phyloP scores from a whole-genome alignment of 116 monocot genomes.

The Zostera marina region DNA sequence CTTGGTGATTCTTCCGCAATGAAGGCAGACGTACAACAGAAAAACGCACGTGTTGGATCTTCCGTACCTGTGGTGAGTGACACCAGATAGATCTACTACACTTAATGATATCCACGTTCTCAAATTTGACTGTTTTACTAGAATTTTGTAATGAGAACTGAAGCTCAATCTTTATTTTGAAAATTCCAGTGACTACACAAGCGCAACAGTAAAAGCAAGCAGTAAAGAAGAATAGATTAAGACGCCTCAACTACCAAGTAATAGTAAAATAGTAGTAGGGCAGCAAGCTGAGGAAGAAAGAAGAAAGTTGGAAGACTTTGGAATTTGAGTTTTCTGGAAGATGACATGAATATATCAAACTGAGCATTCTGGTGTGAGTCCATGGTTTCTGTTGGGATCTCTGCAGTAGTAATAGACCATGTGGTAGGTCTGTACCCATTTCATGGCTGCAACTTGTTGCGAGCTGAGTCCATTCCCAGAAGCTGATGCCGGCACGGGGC shows the following conservation, averaged over 20 bases:
- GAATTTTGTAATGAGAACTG: no score
- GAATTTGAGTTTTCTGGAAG: not conserved
- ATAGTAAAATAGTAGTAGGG: not conserved
- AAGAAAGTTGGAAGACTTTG: not conserved
- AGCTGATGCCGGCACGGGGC: conserved; percentile 25
- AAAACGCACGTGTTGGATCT: no score
- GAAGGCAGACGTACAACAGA: no score
- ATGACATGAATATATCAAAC: no score
- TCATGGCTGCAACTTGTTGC: conserved; percentile 46
- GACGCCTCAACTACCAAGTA: conserved; percentile 4
- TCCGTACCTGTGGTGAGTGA: no score
- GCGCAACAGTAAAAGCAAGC: no score
- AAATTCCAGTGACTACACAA: no score
- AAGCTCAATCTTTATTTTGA: no score
- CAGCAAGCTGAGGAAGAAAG: not conserved
- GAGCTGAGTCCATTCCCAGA: conserved; percentile 31
- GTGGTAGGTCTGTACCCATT: conserved; percentile 56
- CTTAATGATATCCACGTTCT: no score
- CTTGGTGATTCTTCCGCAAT: no score
- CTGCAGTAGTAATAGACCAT: conserved; percentile 86
- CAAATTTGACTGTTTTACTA: no score
- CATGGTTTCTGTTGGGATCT: conserved; percentile 46
- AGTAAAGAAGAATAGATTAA: not conserved
- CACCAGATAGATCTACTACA: no score
- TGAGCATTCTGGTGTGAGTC: conserved; percentile 65